phyloP scores from a whole-genome alignment of 2,329 filamentous ascomycete species.

The Ascochyta lentis region DNA sequence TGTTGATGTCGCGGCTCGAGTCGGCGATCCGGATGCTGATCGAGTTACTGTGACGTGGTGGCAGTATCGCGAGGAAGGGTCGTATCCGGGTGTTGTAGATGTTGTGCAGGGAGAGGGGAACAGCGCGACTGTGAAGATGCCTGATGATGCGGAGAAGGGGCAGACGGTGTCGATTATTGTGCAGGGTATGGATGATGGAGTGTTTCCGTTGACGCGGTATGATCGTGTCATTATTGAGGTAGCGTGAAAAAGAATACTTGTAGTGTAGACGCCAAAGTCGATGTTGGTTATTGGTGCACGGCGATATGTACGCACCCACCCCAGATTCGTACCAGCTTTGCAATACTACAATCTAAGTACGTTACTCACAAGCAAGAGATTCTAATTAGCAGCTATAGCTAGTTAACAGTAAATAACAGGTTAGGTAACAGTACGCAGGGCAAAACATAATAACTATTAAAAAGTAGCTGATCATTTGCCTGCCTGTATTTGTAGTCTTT shows the following conservation, averaged over 20 bases:
- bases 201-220: not conserved
- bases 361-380: too few species aligned
- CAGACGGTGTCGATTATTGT: slow-evolving; percentile 4
- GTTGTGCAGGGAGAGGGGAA: not conserved
- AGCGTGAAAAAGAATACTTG: not conserved
- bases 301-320: too few species aligned
- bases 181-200: not conserved
- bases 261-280: too few species aligned
- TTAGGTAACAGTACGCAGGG: too few species aligned
- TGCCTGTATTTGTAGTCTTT: too few species aligned
- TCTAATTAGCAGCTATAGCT: too few species aligned
- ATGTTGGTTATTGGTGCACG: too few species aligned
- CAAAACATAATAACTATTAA: too few species aligned
- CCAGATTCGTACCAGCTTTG: too few species aligned
- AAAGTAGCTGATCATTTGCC: too few species aligned
- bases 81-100: not conserved
- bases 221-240: not conserved
- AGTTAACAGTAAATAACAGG: too few species aligned
- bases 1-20: not conserved
- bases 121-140: not conserved
- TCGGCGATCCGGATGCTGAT: slow-evolving; percentile 3
- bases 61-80: slow-evolving; percentile 11
- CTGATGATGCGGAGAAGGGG: not conserved
- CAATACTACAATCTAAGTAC: too few species aligned
- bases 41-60: not conserved